Conservation (phyloP, 208 protist genomes). For the Acanthamoeba rhysodes region DNA sequence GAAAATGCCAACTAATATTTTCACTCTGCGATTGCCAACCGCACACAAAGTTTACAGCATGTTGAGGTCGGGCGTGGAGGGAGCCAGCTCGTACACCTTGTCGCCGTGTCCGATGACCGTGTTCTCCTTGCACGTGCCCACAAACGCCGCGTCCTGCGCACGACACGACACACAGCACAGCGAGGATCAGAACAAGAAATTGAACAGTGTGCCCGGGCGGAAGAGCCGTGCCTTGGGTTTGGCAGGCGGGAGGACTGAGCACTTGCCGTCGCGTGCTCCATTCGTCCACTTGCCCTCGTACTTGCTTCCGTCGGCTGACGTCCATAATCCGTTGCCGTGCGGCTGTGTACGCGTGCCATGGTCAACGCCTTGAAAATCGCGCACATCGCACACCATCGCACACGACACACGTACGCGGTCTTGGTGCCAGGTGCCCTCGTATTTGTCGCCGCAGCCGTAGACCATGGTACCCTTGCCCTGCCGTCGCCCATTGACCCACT, state of each 20-base stretch:
- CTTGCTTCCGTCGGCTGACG: conserved; percentile 10
- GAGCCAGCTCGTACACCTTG: conserved; percentile 41
- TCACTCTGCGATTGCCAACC: too few species aligned
- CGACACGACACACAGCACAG: not conserved
- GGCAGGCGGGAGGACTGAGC: not conserved
- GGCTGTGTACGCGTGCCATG: not conserved
- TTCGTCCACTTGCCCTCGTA: conserved; percentile 68
- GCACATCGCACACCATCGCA: too few species aligned
- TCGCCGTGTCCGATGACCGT: not conserved
- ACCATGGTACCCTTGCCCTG: conserved; percentile 43
- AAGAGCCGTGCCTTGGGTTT: not conserved
- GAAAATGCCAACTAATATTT: too few species aligned
- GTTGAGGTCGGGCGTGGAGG: conserved; percentile 30
- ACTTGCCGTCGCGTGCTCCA: conserved; percentile 31
- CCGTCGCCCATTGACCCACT: conserved; percentile 19
- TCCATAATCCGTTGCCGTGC: conserved; percentile 29
- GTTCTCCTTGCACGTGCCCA: conserved; percentile 18
- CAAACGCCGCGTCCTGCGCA: not conserved
- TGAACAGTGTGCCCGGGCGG: too few species aligned
- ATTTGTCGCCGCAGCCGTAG: conserved; percentile 23
- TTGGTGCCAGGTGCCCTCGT: conserved; percentile 26
- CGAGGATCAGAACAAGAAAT: not conserved
- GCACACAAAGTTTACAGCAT: not conserved
- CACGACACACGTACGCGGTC: not conserved
- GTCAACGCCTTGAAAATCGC: not conserved